These are phyloP conservation scores for Syncephalastrum monosporum DNA, from an alignment of 371 early-diverging fungal genomes.

Conservation along the genomic window DNA sequence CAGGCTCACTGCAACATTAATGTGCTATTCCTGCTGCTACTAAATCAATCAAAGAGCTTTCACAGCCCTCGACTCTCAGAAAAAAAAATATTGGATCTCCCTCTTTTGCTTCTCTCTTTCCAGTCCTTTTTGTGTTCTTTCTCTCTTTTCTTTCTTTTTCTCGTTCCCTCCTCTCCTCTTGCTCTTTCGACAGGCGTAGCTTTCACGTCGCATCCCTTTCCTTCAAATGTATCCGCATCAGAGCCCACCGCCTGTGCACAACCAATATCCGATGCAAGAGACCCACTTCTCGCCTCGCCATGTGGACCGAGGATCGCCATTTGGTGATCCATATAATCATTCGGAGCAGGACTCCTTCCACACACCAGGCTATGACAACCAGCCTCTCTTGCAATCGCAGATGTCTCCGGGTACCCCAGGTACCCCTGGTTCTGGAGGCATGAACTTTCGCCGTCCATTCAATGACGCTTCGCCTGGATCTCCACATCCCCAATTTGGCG, in stretches of 20 bases:
- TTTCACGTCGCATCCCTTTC: constrained; percentile 8
- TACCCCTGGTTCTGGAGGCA: constrained; percentile 6
- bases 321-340: constrained; percentile 31
- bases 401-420: background rate
- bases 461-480: constrained; percentile 10
- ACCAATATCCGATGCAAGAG: constrained; percentile 46
- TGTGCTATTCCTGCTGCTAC: no score
- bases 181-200: background rate
- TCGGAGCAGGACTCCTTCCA: constrained; percentile 12
- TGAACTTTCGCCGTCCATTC: constrained; percentile 9
- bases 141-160: background rate
- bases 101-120: no score
- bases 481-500: constrained; percentile 13
- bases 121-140: constrained; percentile 1
- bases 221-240: constrained; percentile 18
- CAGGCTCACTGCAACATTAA: no score
- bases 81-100: no score
- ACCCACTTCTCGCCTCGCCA: constrained; percentile 37
- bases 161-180: constrained; percentile 4
- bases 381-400: constrained; percentile 26
- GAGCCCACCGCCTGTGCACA: constrained; percentile 18
- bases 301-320: constrained; percentile 36
- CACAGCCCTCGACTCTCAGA: no score
- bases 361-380: constrained; percentile 21
- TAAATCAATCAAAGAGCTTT: no score